Evolutionary conservation across 495 filamentous ascomycete species (phyloP).

Genomic region (Hypomontagnella submonticulosa): DNA sequence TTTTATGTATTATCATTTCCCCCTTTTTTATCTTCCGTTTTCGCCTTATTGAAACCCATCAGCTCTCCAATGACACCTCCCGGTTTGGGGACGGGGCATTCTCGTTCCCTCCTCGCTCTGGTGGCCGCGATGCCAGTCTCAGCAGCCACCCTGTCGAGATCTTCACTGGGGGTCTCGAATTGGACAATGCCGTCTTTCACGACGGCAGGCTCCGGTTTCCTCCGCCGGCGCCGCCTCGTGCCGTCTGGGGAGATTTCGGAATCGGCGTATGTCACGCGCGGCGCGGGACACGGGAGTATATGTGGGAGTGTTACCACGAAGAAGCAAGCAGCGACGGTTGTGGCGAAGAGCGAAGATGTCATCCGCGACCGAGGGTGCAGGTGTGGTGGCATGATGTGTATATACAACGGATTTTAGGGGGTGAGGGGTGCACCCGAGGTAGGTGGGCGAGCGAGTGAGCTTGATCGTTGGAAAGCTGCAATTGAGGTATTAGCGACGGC

Average conservation of each 20-base stretch:
- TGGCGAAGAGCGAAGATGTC: conserved; percentile 92
- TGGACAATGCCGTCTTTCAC: conserved; percentile 54
- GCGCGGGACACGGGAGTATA: conserved; percentile 90
- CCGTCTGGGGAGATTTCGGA: conserved; percentile 66
- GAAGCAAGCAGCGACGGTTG: conserved; percentile 91
- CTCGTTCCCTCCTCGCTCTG: conserved; percentile 52
- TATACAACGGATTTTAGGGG: conserved; percentile 1
- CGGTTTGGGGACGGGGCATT: conserved; percentile 90
- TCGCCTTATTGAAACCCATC: conserved; percentile 69
- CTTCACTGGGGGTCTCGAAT: conserved; percentile 38
- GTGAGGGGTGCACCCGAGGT: conserved; percentile 9
- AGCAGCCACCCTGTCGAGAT: conserved; percentile 26
- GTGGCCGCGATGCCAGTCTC: conserved; percentile 31
- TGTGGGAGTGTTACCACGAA: conserved; percentile 92
- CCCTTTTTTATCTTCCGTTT: conserved; percentile 22
- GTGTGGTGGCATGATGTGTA: conserved; percentile 78
- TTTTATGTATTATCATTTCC: conserved; percentile 27
- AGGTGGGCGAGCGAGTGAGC: neutral
- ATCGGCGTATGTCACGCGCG: conserved; percentile 77
- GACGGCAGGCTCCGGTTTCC: conserved; percentile 44
- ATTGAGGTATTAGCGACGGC: conserved; percentile 23
- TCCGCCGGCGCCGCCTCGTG: conserved; percentile 57
- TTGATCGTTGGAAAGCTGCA: conserved; percentile 11
- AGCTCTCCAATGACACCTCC: conserved; percentile 77
- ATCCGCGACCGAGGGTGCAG: conserved; percentile 92